Evolutionary conservation across 345 rosid species (phyloP).

Genomic region (Raphanus raphanistrum): DNA sequence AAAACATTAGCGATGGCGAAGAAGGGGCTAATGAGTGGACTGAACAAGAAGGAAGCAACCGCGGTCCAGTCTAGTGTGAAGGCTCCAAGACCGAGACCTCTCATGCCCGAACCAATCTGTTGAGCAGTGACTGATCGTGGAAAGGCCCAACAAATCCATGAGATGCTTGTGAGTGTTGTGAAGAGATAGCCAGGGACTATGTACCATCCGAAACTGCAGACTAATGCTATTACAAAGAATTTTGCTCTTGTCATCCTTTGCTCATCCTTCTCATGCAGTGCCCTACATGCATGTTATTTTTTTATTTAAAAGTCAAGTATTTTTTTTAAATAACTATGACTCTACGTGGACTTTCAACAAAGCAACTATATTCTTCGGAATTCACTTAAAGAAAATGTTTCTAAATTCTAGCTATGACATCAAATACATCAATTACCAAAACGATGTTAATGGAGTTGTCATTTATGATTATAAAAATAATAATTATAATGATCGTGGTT

Average conservation of each 20-base stretch:
- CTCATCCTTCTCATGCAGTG: slow-evolving; percentile 84
- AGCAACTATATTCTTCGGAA: background rate
- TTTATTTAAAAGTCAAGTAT: background rate
- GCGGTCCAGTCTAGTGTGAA: slow-evolving; percentile 80
- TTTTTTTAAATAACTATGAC: background rate
- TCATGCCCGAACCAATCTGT: slow-evolving; percentile 85
- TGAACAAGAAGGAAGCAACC: slow-evolving; percentile 73
- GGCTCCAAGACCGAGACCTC: slow-evolving; percentile 84
- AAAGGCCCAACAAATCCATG: slow-evolving; percentile 89
- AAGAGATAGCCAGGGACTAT: slow-evolving; percentile 79
- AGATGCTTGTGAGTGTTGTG: slow-evolving; percentile 73
- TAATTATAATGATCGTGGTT: background rate
- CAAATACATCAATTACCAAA: background rate
- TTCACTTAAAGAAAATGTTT: too few relatives aligned
- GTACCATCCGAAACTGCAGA: slow-evolving; percentile 74
- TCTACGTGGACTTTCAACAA: background rate
- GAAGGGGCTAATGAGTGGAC: slow-evolving; percentile 87
- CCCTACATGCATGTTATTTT: slow-evolving; percentile 45
- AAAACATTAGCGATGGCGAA: slow-evolving; percentile 73
- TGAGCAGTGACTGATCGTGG: slow-evolving; percentile 80
- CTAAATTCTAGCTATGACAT: background rate
- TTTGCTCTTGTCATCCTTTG: slow-evolving; percentile 66
- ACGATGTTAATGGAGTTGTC: background rate
- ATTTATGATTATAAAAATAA: background rate
- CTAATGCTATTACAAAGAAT: slow-evolving; percentile 76